Evolutionary conservation across 176 grass and related monocot species (phyloP).

Genomic region (Bothriochloa decipiens): DNA sequence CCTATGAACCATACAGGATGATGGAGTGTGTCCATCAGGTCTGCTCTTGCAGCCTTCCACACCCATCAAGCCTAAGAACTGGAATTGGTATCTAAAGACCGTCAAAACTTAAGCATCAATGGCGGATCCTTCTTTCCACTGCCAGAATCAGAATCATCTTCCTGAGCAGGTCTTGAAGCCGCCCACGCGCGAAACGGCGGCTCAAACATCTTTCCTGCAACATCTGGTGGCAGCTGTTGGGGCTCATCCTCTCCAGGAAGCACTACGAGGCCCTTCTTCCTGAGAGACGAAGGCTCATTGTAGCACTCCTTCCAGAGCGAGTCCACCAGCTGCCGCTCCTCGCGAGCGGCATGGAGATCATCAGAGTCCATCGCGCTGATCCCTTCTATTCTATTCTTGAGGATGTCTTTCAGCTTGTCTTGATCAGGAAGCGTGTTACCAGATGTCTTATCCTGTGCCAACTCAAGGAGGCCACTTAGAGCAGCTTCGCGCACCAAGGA

Average conservation of each 20-base stretch:
- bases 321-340: constrained; percentile 92
- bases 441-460: constrained; percentile 50
- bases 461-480: constrained; percentile 65
- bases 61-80: not conserved
- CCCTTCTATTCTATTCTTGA: constrained; percentile 71
- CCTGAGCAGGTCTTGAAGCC: constrained; percentile 33
- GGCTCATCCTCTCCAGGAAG: constrained; percentile 74
- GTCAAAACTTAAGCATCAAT: constrained; percentile 64
- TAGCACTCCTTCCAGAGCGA: constrained; percentile 87
- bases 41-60: not conserved
- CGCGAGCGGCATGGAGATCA: constrained; percentile 63
- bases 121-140: constrained; percentile 61
- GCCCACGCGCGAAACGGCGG: constrained; percentile 61
- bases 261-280: constrained; percentile 80
- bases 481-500: constrained; percentile 68
- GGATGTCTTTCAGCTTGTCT: constrained; percentile 65
- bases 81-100: not conserved
- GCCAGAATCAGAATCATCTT: constrained; percentile 16
- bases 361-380: constrained; percentile 62
- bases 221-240: constrained; percentile 58
- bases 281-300: constrained; percentile 62
- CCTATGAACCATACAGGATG: not conserved
- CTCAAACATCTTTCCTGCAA: constrained; percentile 71
- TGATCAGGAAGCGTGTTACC: constrained; percentile 45
- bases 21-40: not conserved